Evolutionary conservation across 345 rosid genomes (phyloP), one percentile per base, ranked within the genome.

Genomic region (Euclidium syriacum): DNA sequence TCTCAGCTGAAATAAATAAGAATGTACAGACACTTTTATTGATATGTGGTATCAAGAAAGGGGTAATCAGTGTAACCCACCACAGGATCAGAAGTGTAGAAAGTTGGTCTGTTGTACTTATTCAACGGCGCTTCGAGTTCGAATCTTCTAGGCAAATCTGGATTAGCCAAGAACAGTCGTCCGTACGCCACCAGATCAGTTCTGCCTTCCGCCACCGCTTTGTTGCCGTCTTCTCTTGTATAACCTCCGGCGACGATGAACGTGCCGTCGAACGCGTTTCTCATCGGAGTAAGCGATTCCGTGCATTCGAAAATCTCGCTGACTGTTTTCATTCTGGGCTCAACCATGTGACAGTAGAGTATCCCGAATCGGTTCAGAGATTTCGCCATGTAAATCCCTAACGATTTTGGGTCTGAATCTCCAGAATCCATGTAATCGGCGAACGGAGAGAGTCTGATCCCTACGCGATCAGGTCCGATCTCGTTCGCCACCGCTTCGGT

Each of bases 51-150:
- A 2, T 77, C 82, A 2, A 84, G 81, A 67, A 88, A 84, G 8
- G 94, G 88, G 57, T 86, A 86, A 71, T 86, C 85, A 18, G 89
- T 79, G 52, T 82, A 89, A 62, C 96, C 96, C 46, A 41, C 74
- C n/a, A 71, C 73, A 23, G 72, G 62, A 71, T 76, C 79, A 22
- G 58, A 54, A 9, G 5, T 39, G 41, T 81, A 84, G 63, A 84
- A 84, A 0, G 81, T 84, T 1, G 63, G 15, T 51, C 83, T 70
- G 30, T 81, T 25, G 20, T 84, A 84, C 39, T 72, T 64, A 73
- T 79, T 86, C 34, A 86, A 68, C 17, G 83, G 73, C 10, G 87
- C 83, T 49, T 76, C 47, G 10, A 82, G 58, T 67, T 78, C 63
- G 44, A 83, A 89, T 66, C 91, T 79, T 68, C 20, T 78, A 0